Conservation (phyloP, 2,329 filamentous ascomycete genomes). For the Elsinoe batatas region DNA sequence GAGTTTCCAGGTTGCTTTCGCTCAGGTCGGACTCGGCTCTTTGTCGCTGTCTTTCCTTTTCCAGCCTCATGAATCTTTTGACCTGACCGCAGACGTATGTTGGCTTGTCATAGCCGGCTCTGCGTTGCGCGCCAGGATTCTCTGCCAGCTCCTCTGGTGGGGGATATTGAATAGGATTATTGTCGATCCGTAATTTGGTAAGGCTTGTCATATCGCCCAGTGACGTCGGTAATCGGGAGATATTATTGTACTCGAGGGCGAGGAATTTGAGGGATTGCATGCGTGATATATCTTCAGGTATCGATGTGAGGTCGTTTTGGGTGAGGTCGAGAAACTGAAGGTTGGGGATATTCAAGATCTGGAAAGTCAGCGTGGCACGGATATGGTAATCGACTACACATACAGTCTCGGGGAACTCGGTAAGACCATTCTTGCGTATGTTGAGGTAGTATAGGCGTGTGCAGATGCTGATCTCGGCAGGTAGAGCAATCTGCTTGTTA, state of each 20-base stretch:
- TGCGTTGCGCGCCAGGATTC: slow-evolving; percentile 35
- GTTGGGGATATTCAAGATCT: slow-evolving; percentile 78
- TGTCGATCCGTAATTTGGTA: slow-evolving; percentile 80
- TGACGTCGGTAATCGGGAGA: slow-evolving; percentile 72
- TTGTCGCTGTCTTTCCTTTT: slow-evolving; percentile 7
- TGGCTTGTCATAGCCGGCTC: slow-evolving; percentile 48
- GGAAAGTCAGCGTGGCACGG: slow-evolving; percentile 18
- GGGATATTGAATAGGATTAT: slow-evolving; percentile 76
- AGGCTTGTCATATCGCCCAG: slow-evolving; percentile 83
- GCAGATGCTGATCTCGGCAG: slow-evolving; percentile 63
- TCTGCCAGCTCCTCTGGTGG: slow-evolving; percentile 39
- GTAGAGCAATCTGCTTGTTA: slow-evolving; percentile 63
- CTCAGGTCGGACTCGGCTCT: slow-evolving; percentile 33
- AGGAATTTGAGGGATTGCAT: slow-evolving; percentile 81
- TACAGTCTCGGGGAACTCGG: slow-evolving; percentile 56
- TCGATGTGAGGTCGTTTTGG: slow-evolving; percentile 67
- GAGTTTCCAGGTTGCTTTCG: slow-evolving; percentile 67
- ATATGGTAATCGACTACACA: slow-evolving; percentile 23
- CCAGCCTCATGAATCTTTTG: slow-evolving; percentile 35
- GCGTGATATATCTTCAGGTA: slow-evolving; percentile 71
- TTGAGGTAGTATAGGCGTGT: slow-evolving; percentile 71
- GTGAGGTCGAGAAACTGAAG: slow-evolving; percentile 90
- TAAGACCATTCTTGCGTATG: slow-evolving; percentile 64
- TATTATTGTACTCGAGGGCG: slow-evolving; percentile 76
- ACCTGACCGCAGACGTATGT: slow-evolving; percentile 50